Base-by-base conservation (phyloP, 768 basidiomycete species). In the Lentinula lateritia region DNA sequence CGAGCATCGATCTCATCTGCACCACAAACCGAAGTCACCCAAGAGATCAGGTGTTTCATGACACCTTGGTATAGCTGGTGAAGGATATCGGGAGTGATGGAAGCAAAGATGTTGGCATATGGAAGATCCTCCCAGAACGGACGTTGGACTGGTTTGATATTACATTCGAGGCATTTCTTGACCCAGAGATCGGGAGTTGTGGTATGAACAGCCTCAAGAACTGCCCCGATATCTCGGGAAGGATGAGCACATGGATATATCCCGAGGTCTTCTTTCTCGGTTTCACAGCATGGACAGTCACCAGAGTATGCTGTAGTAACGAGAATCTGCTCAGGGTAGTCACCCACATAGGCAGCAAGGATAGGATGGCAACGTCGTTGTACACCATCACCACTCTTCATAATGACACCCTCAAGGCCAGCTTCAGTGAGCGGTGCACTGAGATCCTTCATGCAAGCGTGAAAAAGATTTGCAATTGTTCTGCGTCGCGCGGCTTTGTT, bases 41-140 rank as follows among this genome's bases (percentile, higher is more conserved):
- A n/a, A n/a, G n/a, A n/a, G n/a, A n/a, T n/a, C n/a, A n/a, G n/a
- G n/a, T n/a, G n/a, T n/a, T n/a, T n/a, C n/a, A n/a, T n/a, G n/a
- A n/a, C n/a, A n/a, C n/a, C 74, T 73, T 72, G 71, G 18, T 65
- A 64, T 9, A 72, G 60, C 46, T 72, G 70, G 34, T 71, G 70
- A 28, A 72, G 67, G n/a, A 71, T 59, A 55, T 72, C 65, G 5
- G 71, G 64, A 1, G 62, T 69, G 10, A 71, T 66, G 0, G 66
- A 55, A 10, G 28, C 43, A 52, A 68, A 68, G 16, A 71, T 68
- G 41, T 72, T 61, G 6, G 50, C 20, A 52, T 67, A 66, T 10
- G 70, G 69, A 15, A 71, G 64, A 6, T 55, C 61, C n/a, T 66
- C 65, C 69, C 68, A 72, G 62, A 72, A 69, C 12, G 69, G 70